phyloP scores from a whole-genome alignment of 805 yeast genomes.

The Dipodascus geniculatus region DNA sequence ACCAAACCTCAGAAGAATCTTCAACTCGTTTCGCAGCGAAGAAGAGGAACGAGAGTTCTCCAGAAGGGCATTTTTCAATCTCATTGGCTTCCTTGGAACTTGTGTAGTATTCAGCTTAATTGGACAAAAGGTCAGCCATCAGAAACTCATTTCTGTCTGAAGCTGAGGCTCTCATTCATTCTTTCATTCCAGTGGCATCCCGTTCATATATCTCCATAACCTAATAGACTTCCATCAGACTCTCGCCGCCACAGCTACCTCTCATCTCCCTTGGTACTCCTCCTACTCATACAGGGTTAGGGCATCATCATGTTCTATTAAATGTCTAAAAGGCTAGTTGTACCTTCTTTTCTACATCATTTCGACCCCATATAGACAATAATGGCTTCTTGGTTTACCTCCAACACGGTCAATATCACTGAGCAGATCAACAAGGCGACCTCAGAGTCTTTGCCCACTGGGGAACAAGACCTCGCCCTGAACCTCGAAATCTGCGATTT shows the following conservation, averaged over 20 bases:
- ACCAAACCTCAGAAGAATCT: slow-evolving; percentile 66
- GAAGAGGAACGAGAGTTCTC: slow-evolving; percentile 75
- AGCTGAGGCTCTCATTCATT: no score
- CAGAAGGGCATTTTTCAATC: slow-evolving; percentile 49
- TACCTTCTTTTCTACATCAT: neutral
- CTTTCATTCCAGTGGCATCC: no score
- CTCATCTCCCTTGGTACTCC: no score
- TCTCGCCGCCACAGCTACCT: no score
- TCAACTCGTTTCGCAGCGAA: slow-evolving; percentile 73
- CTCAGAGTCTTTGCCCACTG: slow-evolving; percentile 81
- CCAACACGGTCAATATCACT: slow-evolving; percentile 38
- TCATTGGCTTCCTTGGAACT: slow-evolving; percentile 69
- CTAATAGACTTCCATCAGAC: no score
- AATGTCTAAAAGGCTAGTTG: neutral
- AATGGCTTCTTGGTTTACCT: slow-evolving; percentile 27
- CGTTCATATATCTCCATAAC: no score
- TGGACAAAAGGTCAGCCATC: slow-evolving; percentile 40
- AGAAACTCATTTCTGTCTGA: neutral
- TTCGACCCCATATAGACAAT: neutral
- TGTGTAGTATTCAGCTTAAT: slow-evolving; percentile 73
- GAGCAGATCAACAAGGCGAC: slow-evolving; percentile 76
- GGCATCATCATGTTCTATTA: no score
- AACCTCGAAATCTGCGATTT: slow-evolving; percentile 82
- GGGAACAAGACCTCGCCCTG: slow-evolving; percentile 60
- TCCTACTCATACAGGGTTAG: no score